Conservation (phyloP, 176 grass and related monocot genomes). For the Ananas comosus region DNA sequence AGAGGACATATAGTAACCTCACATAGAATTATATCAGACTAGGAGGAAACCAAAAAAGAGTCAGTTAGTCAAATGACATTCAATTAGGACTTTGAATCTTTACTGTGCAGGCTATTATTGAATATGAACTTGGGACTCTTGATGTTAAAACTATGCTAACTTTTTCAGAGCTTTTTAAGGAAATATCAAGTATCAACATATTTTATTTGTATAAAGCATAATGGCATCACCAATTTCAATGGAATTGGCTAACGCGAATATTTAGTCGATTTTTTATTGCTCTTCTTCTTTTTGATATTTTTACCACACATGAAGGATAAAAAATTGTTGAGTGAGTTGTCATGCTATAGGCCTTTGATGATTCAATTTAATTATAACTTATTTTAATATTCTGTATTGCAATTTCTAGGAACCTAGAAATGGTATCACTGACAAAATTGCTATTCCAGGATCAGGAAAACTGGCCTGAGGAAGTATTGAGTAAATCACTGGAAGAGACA, state of each 20-base stretch:
- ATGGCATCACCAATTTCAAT: no score
- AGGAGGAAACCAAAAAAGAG: background rate
- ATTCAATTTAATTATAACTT: background rate
- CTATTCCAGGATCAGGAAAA: slow-evolving; percentile 47
- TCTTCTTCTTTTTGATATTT: background rate
- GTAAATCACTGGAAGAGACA: slow-evolving; percentile 71
- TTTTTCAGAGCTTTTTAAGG: background rate
- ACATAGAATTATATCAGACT: no score
- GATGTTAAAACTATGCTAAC: background rate
- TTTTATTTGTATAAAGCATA: no score
- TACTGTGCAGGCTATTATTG: background rate
- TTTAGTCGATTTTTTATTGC: background rate
- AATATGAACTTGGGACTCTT: background rate
- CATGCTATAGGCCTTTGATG: no score
- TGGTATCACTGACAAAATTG: background rate
- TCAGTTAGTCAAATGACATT: background rate
- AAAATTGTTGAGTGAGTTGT: no score
- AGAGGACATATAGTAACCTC: no score
- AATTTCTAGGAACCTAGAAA: background rate
- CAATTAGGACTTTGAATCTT: background rate
- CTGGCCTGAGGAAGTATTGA: slow-evolving; percentile 70
- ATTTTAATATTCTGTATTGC: background rate
- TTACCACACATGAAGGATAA: background rate
- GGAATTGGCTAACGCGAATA: background rate
- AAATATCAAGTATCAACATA: background rate